Percentiles rank a stretch among this genome's conserved stretches.
phyloP scores from a whole-genome alignment of 805 yeast species.

The Priceomyces haplophilus region DNA sequence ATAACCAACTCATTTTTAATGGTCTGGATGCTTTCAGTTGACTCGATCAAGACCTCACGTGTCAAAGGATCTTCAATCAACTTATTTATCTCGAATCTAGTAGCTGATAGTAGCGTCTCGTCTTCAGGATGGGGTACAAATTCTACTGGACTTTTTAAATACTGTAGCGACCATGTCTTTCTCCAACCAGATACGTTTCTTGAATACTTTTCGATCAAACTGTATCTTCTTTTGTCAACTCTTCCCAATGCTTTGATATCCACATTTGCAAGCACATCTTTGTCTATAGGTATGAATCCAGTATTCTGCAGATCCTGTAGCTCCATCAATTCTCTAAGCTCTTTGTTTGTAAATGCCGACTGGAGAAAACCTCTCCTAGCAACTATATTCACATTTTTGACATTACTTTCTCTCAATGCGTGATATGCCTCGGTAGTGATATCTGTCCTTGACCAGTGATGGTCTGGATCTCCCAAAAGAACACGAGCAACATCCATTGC shows the following conservation, averaged over 20 bases:
- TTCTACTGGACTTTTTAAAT: slow-evolving; percentile 61
- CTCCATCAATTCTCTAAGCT: slow-evolving; percentile 78
- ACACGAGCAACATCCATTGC: slow-evolving; percentile 89
- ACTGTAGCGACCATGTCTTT: slow-evolving; percentile 62
- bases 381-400: slow-evolving; percentile 66
- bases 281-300: slow-evolving; percentile 37
- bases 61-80: slow-evolving; percentile 38
- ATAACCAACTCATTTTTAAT: slow-evolving; percentile 64
- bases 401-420: slow-evolving; percentile 47
- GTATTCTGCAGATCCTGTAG: slow-evolving; percentile 50
- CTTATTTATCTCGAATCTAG: slow-evolving; percentile 49
- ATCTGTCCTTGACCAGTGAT: slow-evolving; percentile 68
- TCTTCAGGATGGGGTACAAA: slow-evolving; percentile 40
- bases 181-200: slow-evolving; percentile 2
- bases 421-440: slow-evolving; percentile 60
- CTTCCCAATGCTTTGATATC: slow-evolving; percentile 38
- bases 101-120: slow-evolving; percentile 37
- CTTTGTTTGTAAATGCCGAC: slow-evolving; percentile 89
- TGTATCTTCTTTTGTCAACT: slow-evolving; percentile 60
- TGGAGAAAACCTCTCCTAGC: slow-evolving; percentile 86
- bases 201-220: slow-evolving; percentile 55
- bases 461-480: slow-evolving; percentile 54
- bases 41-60: slow-evolving; percentile 28
- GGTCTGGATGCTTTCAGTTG: slow-evolving; percentile 31
- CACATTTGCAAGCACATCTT: slow-evolving; percentile 26